Percentiles rank a stretch among this genome's conserved stretches.
Evolutionary conservation across 257 asterid species (phyloP).

Genomic region (Gentiana macrophylla): DNA sequence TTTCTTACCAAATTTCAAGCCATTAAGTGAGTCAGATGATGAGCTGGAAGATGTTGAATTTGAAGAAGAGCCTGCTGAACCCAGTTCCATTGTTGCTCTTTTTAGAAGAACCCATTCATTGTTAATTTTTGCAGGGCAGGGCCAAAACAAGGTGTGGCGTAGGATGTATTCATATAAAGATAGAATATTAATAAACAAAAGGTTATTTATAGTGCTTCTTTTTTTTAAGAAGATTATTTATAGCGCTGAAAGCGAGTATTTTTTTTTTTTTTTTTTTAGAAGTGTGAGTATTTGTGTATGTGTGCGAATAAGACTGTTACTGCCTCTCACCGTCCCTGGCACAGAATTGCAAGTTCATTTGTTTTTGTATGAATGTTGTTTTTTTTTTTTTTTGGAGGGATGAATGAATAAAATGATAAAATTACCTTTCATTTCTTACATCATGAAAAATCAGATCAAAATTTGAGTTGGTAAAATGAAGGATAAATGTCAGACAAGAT

Average conservation of each 20-base stretch:
- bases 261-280: background rate
- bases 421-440: no score
- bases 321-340: background rate
- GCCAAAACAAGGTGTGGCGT: constrained; percentile 11
- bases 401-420: no score
- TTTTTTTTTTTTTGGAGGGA: no score
- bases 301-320: background rate
- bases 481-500: no score
- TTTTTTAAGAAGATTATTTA: background rate
- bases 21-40: constrained; percentile 40
- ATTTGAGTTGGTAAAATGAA: no score
- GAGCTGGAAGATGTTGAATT: constrained; percentile 38
- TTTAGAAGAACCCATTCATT: constrained; percentile 37
- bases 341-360: background rate
- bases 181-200: background rate
- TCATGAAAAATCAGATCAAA: no score
- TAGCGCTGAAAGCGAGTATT: background rate
- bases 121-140: constrained; percentile 2
- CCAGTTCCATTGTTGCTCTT: constrained; percentile 57
- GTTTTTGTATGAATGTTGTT: no score
- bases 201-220: no score
- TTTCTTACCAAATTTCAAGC: constrained; percentile 76
- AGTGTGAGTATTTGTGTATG: background rate
- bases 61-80: constrained; percentile 38
- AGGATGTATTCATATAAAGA: background rate